These are phyloP conservation scores for Umbelopsis ramanniana DNA, from an alignment of 192 early-diverging fungal genomes.

Conservation along the genomic window DNA sequence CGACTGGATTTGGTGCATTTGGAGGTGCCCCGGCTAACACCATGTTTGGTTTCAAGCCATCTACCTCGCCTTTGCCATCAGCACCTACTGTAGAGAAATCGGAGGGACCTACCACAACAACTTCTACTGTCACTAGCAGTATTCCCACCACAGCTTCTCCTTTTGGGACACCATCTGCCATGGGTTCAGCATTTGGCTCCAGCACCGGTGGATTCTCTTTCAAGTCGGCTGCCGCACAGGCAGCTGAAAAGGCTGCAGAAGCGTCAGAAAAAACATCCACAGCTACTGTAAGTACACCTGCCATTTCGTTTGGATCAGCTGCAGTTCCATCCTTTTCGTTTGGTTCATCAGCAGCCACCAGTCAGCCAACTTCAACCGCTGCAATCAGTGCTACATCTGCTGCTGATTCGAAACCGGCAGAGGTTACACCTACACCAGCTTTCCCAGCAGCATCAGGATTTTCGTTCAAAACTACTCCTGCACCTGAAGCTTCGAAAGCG, in stretches of 20 bases:
- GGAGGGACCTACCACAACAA: neutral
- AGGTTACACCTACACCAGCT: neutral
- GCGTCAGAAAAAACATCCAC: neutral
- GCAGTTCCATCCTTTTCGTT: neutral
- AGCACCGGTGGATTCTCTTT: neutral
- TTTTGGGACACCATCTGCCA: neutral
- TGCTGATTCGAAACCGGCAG: neutral
- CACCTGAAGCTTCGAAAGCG: neutral
- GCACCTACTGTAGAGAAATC: neutral
- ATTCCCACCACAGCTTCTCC: conserved; percentile 13
- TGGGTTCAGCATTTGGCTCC: neutral
- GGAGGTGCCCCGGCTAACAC: no score
- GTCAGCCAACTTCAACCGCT: neutral
- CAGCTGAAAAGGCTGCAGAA: neutral
- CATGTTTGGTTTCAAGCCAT: neutral
- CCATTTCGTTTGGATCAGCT: neutral
- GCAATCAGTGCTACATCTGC: neutral
- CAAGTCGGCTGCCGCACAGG: neutral
- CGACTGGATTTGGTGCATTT: no score
- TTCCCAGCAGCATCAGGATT: conserved; percentile 10
- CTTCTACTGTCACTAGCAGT: no score
- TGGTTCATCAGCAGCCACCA: neutral
- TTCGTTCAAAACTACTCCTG: conserved; percentile 15
- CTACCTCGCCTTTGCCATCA: no score
- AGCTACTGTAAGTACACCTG: conserved; percentile 11